Base-by-base conservation (phyloP, 140 eudicot species). In the Stevia rebaudiana region DNA sequence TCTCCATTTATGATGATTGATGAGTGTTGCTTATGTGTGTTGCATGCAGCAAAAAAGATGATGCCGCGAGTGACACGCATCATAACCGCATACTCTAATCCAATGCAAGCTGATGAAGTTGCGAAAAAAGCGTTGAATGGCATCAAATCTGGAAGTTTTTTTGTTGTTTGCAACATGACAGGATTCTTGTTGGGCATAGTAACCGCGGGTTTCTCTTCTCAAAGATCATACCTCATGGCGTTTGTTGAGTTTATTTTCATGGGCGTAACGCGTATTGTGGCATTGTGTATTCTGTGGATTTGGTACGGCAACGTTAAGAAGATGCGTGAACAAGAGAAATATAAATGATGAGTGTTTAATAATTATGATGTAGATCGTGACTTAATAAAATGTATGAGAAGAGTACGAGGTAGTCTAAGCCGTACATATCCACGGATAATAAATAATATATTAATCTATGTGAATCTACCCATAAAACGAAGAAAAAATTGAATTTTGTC, bases 201-300 rank as follows among this genome's bases (percentile, higher is more conserved):
- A 15, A 83, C 96, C 46, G 83, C 95, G 18, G 96, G 98, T 74
- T 73, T 82, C 28, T 77, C 92, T 23, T 96, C 98, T 68, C 98
- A 87, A 73, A 77, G 87, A 67, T 91, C 98, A 41, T 79, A 43
- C 57, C 61, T 87, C 8, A 84, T 84, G 95, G 98, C 98, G 9
- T 91, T 87, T 50, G 70, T 91, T 42, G 97, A 90, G 76, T 88
- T 90, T 30, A 28, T 77, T 74, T 64, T 70, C 56, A 79, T 75
- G 57, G 85, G 96, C 33, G 11, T 87, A 3, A 3, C 75, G 28
- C 91, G 98, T 5, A 16, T 87, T 52, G 95, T 64, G 3, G 91
- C 70, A 18, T 67, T 91, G 59, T 73, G 78, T 82, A 84, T 82
- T 51, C 98, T 87, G 57, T 84, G 95, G 95, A 84, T 62, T 50